A percentile compares a stretch with the other conserved stretches of the same genome.
phyloP scores from a whole-genome alignment of 129 eudicot species.

The Heracleum sosnowskyi region DNA sequence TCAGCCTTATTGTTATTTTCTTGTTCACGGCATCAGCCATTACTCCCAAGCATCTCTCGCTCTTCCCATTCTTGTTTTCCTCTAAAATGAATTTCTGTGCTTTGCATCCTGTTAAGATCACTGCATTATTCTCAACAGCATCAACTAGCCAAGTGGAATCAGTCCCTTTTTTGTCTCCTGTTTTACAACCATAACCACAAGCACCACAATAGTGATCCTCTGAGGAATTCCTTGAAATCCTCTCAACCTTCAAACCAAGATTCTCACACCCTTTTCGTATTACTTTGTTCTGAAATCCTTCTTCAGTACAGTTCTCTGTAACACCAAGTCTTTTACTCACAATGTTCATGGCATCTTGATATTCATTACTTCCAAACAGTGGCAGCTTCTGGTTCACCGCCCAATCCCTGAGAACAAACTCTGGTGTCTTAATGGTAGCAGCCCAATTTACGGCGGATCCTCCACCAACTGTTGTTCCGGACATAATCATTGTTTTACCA shows the following conservation, averaged over 20 bases:
- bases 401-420: slow-evolving; percentile 61
- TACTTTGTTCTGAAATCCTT: slow-evolving; percentile 70
- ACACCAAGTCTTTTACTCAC: slow-evolving; percentile 75
- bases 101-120: slow-evolving; percentile 68
- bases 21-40: slow-evolving; percentile 35
- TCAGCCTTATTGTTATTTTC: slow-evolving; percentile 41
- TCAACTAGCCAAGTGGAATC: slow-evolving; percentile 93
- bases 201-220: slow-evolving; percentile 76
- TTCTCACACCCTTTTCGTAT: slow-evolving; percentile 64
- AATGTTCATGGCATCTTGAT: slow-evolving; percentile 63
- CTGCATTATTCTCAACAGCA: slow-evolving; percentile 52
- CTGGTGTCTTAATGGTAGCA: slow-evolving; percentile 74
- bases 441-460: slow-evolving; percentile 93
- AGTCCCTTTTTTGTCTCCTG: slow-evolving; percentile 77
- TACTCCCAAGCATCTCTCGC: slow-evolving; percentile 65
- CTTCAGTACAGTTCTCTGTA: slow-evolving; percentile 35
- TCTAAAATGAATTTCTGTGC: slow-evolving; percentile 51
- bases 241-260: slow-evolving; percentile 52
- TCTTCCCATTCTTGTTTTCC: slow-evolving; percentile 19
- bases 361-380: slow-evolving; percentile 45
- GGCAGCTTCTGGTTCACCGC: slow-evolving; percentile 47
- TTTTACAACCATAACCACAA: slow-evolving; percentile 73
- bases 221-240: slow-evolving; percentile 60
- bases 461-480: slow-evolving; percentile 93
- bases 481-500: slow-evolving; percentile 52